Conservation (phyloP, 2,329 filamentous ascomycete genomes). For the Allantophomopsis cytisporea region DNA sequence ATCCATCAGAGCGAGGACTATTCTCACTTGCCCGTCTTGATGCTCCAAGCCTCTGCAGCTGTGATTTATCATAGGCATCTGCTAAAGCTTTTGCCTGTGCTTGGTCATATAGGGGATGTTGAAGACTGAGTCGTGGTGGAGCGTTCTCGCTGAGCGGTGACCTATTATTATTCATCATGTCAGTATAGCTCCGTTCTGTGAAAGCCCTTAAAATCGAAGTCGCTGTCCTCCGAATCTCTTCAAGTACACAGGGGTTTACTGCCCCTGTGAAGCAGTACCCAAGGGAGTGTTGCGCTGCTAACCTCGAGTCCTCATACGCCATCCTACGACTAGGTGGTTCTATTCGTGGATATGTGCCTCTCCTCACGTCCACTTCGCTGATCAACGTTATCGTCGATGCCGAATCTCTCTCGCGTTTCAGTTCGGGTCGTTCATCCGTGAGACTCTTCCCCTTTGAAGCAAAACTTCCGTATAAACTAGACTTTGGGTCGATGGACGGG, state of each 20-base stretch:
- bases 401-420: slow-evolving; percentile 21
- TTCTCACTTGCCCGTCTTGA: neutral
- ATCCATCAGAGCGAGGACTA: slow-evolving; percentile 8
- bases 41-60: slow-evolving; percentile 17
- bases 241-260: too few relatives aligned
- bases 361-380: slow-evolving; percentile 25
- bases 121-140: too few relatives aligned
- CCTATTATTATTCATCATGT: too few relatives aligned
- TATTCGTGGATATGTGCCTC: slow-evolving; percentile 11
- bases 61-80: slow-evolving; percentile 19
- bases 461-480: slow-evolving; percentile 32
- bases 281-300: too few relatives aligned
- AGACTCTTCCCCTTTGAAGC: slow-evolving; percentile 13
- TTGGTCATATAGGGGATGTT: too few relatives aligned
- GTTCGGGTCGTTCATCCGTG: slow-evolving; percentile 13
- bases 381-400: slow-evolving; percentile 28
- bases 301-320: too few relatives aligned
- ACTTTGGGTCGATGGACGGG: slow-evolving; percentile 30
- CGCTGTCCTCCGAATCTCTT: too few relatives aligned
- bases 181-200: too few relatives aligned
- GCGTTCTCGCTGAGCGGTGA: too few relatives aligned
- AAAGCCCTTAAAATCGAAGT: too few relatives aligned
- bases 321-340: slow-evolving; percentile 6
- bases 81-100: too few relatives aligned
- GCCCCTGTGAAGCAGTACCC: too few relatives aligned